Base-by-base conservation (phyloP, 129 eudicot species). In the Lonicera japonica region DNA sequence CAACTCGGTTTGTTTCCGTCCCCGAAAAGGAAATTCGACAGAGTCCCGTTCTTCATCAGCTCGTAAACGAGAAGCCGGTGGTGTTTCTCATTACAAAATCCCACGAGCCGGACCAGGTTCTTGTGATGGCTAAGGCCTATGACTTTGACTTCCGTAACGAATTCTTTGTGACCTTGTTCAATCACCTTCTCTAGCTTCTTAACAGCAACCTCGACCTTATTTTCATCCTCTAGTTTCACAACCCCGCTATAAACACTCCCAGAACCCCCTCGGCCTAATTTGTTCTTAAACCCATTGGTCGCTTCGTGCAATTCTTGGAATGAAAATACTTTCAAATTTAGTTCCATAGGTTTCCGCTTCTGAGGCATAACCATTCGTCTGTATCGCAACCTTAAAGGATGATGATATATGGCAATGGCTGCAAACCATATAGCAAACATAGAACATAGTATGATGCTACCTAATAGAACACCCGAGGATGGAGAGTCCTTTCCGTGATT, bases 101-200 rank as follows among this genome's bases (percentile, higher is more conserved):
- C 56, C 0, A 45, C 39, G 0, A 62, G 56, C 56, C 36, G 29
- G 54, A 62, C 67, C 21, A 62, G 56, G 15, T 62, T 62, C 40
- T 46, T 45, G 55, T 62, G 56, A 62, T 46, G 67, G 25, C 55
- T 62, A 22, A 45, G 22, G 12, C 56, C 67, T 11, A 62, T 62
- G 15, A 62, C 67, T 15, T 50, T 45, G 14, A 62, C 56, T 62
- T 62, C 67, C 3, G 56, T 46, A 10, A 45, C 13, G 56, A 62
- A 62, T 13, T 62, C 67, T 62, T 23, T 62, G 21, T 62, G 55
- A 12, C 67, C 67, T 43, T 62, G 21, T 45, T 45, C 67, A 13
- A 62, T 12, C 67, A 62, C 67, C 17, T 62, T 62, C 56, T 62
- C 67, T 46, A 62, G 38, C 67, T 23, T 48, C 56, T 62, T 62